Evolutionary conservation across 495 filamentous ascomycete genomes (phyloP), one percentile per base, ranked within the genome.

Genomic region (Podospora pseudoanserina): DNA sequence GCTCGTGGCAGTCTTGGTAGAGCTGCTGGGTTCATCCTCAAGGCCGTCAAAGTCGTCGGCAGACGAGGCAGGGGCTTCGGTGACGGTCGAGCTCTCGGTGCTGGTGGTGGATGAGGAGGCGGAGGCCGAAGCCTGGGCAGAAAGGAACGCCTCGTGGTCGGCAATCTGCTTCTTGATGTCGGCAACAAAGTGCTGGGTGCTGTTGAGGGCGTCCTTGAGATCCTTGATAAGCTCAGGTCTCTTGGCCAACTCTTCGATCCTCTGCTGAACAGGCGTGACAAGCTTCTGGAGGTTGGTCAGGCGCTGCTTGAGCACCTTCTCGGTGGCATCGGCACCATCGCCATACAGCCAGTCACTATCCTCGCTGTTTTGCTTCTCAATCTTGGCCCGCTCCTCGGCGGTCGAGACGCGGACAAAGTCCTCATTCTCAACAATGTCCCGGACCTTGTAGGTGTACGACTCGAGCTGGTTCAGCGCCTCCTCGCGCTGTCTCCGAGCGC

Each of bases 401-500:
- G 89, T 94, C 59, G 93, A 87, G 15, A 84, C 87, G 13, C 81
- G 83, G 55, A 89, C 79, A 77, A 97, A 97, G 18, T 84, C 85
- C 65, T 90, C 87, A 69, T 91, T 88, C 18, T 90, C 88, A 11
- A 96, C 78, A 20, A 93, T 81, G 78, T 97, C 96, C 5, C 93
- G 89, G 55, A 90, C 87, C 68, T 87, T 89, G 84, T 99, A 99
- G 57, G 93, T 96, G 77, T 91, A 97, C n/a, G 85, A 88, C 77
- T 99, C 95, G 28, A 99, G 87, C 72, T 91, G 89, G 80, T 99
- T 99, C 30, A 97, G 81, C 11, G 91, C 86, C 78, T 97, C 95
- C 76, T 97, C 94, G 39, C 94, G 89, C 58, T 88, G 81, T 56
- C 88, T 78, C 32, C 93, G 91, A 5, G 89, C 85, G 59, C 82